Evolutionary conservation across 805 yeast species (phyloP), one percentile per base, ranked within the genome.

Genomic region (Maudiozyma bulderi): DNA sequence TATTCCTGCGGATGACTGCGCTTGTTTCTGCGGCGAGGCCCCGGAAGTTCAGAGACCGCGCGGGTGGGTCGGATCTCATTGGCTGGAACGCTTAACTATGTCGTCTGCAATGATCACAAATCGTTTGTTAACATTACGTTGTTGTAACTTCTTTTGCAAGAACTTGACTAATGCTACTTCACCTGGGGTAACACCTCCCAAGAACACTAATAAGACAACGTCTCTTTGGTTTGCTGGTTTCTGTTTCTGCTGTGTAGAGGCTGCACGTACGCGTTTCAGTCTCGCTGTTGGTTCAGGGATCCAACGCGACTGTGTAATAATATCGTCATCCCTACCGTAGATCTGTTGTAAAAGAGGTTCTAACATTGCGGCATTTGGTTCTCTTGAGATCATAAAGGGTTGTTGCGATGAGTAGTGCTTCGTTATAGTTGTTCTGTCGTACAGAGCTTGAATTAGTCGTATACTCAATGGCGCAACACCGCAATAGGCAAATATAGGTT

Each of bases 161-260:
- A 72, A 75, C 57, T 82, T 71, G 44, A 91, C 66, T 3, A 89
- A 81, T 3, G 91, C 78, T 14, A 90, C 71, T 64, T 91, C 99
- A 8, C 93, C 80, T 60, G 86, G 74, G 0, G 97, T 87, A 7
- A 90, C 69, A 0, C 99, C 98, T 11, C 98, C 98, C 40, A 90
- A 59, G 52, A 84, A 66, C 7, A 81, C 77, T 46, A 86, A 56
- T 52, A 87, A 59, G 51, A 66, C 62, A 2, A 59, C 50, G 37
- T 62, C 66, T 8, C 40, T 43, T 13, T 37, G n/a, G 26, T 46
- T 41, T 6, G 20, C 6, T 38, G 29, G 4, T 20, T 38, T 38
- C 13, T 20, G 26, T 4, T 20, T 20, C 26, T 20, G 26, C 26
- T 20, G 26, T 20, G 26, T 20, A 20, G 26, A 20, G 40, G 38